Evolutionary conservation across 352 stramenopile species (phyloP), one percentile per base, ranked within the genome.

Genomic region (Globisporangium okanoganense): DNA sequence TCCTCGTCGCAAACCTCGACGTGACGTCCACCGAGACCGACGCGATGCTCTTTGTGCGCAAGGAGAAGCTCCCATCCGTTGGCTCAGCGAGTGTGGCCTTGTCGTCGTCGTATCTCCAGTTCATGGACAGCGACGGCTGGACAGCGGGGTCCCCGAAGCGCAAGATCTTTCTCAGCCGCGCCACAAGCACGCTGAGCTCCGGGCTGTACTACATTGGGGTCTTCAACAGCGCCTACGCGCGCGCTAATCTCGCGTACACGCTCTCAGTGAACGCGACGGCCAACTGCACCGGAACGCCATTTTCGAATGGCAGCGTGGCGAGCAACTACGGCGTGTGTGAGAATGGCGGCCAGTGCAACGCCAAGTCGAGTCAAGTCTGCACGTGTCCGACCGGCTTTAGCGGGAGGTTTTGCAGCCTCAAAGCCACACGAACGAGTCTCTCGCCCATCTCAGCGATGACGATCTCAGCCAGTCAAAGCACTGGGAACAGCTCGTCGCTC

Each of bases 161-260:
- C 12, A 90, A 90, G 61, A 64, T 90, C 24, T 67, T 88, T 12
- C 54, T 92, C 8, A 79, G 72, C 10, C 71, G 79, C 3, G 78
- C 82, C 0, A 67, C 75, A 8, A 88, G 77, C 2, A 91, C 82
- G 9, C 67, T 94, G 14, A 88, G 78, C 49, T 81, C 81, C 1
- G 85, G 78, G 0, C 45, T 94, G 38, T 88, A 90, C 64, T 94
- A 90, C 61, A 73, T 92, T 24, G 79, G 79, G 8, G 69, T 94
- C 13, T 79, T 76, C 67, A 94, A 92, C 62, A 86, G 76, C 31
- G 65, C 56, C n/a, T 94, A 92, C 48, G 85, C 79, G 5, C 66
- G 73, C 0, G 71, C 58, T 0, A 50, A 70, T 3, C 70, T 94
- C 7, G 67, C 69, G 0, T 92, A 86, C 45, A 58, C 54, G 2